Evolutionary conservation across 208 protist species (phyloP), one percentile per base, ranked within the genome.

Genomic region (Tritrichomonas foetus): DNA sequence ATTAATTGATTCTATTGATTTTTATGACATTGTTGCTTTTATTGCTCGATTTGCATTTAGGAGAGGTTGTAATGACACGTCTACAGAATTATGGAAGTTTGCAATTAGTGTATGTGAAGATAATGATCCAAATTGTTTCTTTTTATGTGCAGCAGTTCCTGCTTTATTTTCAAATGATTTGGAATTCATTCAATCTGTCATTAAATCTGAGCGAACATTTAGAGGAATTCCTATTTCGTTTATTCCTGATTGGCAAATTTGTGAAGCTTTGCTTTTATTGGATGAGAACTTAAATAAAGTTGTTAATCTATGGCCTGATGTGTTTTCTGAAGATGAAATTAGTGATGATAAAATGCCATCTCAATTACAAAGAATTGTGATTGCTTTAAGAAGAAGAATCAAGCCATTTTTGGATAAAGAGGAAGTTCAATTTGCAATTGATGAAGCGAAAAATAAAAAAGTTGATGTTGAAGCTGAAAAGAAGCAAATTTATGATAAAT

Each of bases 21-120:
- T 89, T 49, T 36, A 61, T 33, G 47, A 89, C 39, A 8, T 89
- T 20, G 47, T 49, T 61, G 78, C 78, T 1, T 89, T 53, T 36
- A 89, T 89, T 57, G 78, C 78, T 39, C 53, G 41, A 55, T 89
- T 89, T 49, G 44, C 41, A n/a, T 89, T 89, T 39, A 25, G 78
- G 39, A 89, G 78, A 57, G 47, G 78, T n/a, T 89, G 78, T 47
- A 47, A 61, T 20, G 39, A 47, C 20, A 61, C 78, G 39, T 89
- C 78, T 39, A 20, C 47, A 3, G 41, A 25, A 61, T 57, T 89
- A 57, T 89, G 78, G 78, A 89, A 89, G 27, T 89, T 89, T 49
- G 44, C n/a, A 25, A 22, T 89, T 33, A 27, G 14, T 0, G 41
- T 53, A 39, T 33, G n/a, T 27, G 64, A 69, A 33, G 50, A 47